Percentiles rank a stretch among this genome's conserved stretches.
Evolutionary conservation across 352 stramenopile genomes (phyloP).

Genomic region (Phytophthora agathidicida): DNA sequence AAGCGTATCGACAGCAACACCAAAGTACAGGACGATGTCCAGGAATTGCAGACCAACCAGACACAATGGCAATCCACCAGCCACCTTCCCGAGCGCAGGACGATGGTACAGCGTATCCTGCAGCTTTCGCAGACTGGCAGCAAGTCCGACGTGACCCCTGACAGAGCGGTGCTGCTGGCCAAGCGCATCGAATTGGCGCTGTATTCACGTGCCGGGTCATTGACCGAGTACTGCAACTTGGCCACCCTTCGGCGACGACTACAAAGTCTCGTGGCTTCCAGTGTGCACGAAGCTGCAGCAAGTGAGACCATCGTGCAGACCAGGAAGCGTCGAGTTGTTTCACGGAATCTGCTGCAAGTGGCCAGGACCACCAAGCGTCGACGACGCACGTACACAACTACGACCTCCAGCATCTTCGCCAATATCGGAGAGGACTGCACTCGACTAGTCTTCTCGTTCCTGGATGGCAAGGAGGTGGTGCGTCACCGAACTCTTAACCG

Average conservation of each 20-base stretch:
- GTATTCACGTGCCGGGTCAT: slow-evolving; percentile 68
- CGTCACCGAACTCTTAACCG: slow-evolving; percentile 52
- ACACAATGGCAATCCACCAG: slow-evolving; percentile 60
- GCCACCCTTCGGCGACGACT: slow-evolving; percentile 72
- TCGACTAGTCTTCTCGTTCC: slow-evolving; percentile 59
- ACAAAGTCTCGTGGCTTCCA: slow-evolving; percentile 72
- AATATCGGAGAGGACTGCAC: slow-evolving; percentile 57
- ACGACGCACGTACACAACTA: slow-evolving; percentile 17
- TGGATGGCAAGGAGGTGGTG: slow-evolving; percentile 67
- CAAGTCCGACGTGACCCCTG: slow-evolving; percentile 18
- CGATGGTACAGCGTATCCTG: slow-evolving; percentile 78
- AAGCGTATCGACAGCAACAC: slow-evolving; percentile 21
- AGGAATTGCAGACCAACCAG: slow-evolving; percentile 12
- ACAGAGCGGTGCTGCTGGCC: slow-evolving; percentile 44
- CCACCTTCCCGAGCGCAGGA: slow-evolving; percentile 64
- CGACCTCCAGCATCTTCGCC: slow-evolving; percentile 25
- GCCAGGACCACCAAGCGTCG: slow-evolving; percentile 42
- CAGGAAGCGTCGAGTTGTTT: slow-evolving; percentile 35
- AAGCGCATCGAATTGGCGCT: slow-evolving; percentile 80
- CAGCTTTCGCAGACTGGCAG: slow-evolving; percentile 48
- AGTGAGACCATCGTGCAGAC: slow-evolving; percentile 19
- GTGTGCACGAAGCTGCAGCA: slow-evolving; percentile 64
- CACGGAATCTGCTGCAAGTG: slow-evolving; percentile 24
- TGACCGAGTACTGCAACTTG: slow-evolving; percentile 75
- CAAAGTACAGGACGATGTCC: slow-evolving; percentile 18